Conservation (phyloP, 2,329 filamentous ascomycete genomes). For the Aspergillus clavatus region DNA sequence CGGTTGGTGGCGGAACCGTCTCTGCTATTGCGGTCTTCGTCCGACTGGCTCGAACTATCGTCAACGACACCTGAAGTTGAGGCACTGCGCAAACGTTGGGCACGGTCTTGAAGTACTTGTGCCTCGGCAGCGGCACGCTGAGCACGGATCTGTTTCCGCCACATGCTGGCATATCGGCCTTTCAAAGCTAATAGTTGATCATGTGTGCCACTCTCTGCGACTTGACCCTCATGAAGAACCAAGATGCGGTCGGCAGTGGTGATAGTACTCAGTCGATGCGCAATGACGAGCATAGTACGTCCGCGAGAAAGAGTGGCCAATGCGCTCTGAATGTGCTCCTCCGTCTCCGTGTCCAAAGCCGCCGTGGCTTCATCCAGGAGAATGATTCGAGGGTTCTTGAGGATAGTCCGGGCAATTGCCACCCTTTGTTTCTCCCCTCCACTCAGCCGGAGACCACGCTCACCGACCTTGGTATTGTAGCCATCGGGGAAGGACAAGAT, state of each 20-base stretch:
- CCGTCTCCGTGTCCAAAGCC: slow-evolving; percentile 83
- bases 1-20: slow-evolving; percentile 12
- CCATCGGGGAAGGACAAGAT: slow-evolving; percentile 83
- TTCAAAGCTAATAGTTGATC: slow-evolving; percentile 65
- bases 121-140: slow-evolving; percentile 64
- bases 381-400: slow-evolving; percentile 88
- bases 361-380: slow-evolving; percentile 92
- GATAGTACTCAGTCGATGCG: slow-evolving; percentile 80
- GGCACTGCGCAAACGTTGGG: slow-evolving; percentile 40
- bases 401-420: slow-evolving; percentile 85
- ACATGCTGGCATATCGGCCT: slow-evolving; percentile 78
- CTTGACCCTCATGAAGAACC: slow-evolving; percentile 69
- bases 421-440: slow-evolving; percentile 92
- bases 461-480: slow-evolving; percentile 86
- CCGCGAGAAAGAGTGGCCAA: slow-evolving; percentile 76
- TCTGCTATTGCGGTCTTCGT: slow-evolving; percentile 39
- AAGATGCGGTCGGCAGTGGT: slow-evolving; percentile 81
- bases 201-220: slow-evolving; percentile 75
- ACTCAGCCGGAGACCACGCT: slow-evolving; percentile 78
- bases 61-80: slow-evolving; percentile 37
- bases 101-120: slow-evolving; percentile 41
- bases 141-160: slow-evolving; percentile 80
- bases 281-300: slow-evolving; percentile 91
- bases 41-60: slow-evolving; percentile 47
- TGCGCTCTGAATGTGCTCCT: slow-evolving; percentile 86